Evolutionary conservation across 495 filamentous ascomycete genomes (phyloP), one percentile per base, ranked within the genome.

Genomic region (Xylaria nigripes): DNA sequence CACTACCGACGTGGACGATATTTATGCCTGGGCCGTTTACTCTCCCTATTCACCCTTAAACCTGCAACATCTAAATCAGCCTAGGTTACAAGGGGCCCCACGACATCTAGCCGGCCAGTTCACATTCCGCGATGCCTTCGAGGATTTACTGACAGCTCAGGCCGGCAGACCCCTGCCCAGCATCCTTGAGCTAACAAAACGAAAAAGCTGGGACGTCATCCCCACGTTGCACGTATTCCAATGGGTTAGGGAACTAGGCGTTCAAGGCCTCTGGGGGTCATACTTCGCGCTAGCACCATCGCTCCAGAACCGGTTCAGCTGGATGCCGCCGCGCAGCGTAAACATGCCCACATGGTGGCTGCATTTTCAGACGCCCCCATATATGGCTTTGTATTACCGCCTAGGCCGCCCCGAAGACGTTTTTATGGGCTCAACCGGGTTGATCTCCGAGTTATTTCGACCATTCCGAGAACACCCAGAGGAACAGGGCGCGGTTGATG

Each of bases 61-160:
- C 9, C 63, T 72, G 6, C 54, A 68, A 30, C 60, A 57, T 19
- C 45, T 63, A 15, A 43, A 38, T 41, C 56, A 63, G 45, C 70
- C 68, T 6, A 51, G 43, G 0, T 68, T 67, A 0, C 47, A 45
- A 15, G 68, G 59, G 24, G 56, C 62, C 7, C 63, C 65, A n/a
- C 38, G 25, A 9, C 52, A 52, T 27, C 60, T 50, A n/a, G 56
- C 53, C n/a, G 30, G 41, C 2, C 23, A 34, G n/a, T 67, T 68
- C 12, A 70, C 65, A 19, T 75, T 72, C 62, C 46, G 56, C 13
- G 70, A 75, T 38, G 70, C 70, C 46, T 73, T 72, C 43, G 70
- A 75, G 45, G 72, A 75, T 54, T 63, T 75, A 21, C 56, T 75
- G 5, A 56, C 53, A 1, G 65, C 51, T 9, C 59, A 50, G 27